phyloP scores from a whole-genome alignment of 371 early-diverging fungal species.

The Mortierella sp. region DNA sequence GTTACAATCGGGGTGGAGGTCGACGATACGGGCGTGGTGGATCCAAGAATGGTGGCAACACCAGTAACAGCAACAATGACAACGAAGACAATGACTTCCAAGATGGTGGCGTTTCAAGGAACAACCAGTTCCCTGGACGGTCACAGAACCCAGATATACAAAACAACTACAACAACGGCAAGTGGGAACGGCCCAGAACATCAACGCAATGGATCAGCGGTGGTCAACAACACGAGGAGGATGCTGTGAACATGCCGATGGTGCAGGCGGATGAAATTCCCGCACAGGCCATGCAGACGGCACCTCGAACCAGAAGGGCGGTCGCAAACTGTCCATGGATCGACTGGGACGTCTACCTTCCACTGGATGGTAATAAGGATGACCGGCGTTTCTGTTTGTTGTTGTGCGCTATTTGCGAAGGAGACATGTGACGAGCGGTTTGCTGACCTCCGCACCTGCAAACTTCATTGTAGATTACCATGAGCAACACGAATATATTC shows the following conservation, averaged over 20 bases:
- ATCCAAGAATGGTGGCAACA: not conserved
- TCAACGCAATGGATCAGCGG: constrained; percentile 20
- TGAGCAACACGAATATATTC: constrained; percentile 27
- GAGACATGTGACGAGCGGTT: not conserved
- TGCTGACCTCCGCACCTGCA: not conserved
- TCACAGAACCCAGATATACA: constrained; percentile 30
- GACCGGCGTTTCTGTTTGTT: not conserved
- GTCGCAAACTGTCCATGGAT: constrained; percentile 39
- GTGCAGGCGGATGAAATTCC: constrained; percentile 47
- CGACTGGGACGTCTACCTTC: constrained; percentile 50
- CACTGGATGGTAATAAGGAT: constrained; percentile 28
- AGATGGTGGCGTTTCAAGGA: constrained; percentile 30
- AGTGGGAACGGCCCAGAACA: constrained; percentile 41
- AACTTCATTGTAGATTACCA: constrained; percentile 28
- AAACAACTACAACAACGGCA: constrained; percentile 16
- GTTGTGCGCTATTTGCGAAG: not conserved
- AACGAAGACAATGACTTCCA: not conserved
- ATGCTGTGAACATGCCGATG: constrained; percentile 35
- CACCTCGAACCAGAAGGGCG: constrained; percentile 6
- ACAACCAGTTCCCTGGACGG: constrained; percentile 48
- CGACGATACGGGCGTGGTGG: constrained; percentile 23
- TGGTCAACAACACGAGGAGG: not conserved
- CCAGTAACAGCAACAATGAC: not conserved
- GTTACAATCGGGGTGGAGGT: constrained; percentile 32
- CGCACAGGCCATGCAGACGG: constrained; percentile 19